phyloP scores from a whole-genome alignment of 495 filamentous ascomycete species.

The Podospora appendiculata region DNA sequence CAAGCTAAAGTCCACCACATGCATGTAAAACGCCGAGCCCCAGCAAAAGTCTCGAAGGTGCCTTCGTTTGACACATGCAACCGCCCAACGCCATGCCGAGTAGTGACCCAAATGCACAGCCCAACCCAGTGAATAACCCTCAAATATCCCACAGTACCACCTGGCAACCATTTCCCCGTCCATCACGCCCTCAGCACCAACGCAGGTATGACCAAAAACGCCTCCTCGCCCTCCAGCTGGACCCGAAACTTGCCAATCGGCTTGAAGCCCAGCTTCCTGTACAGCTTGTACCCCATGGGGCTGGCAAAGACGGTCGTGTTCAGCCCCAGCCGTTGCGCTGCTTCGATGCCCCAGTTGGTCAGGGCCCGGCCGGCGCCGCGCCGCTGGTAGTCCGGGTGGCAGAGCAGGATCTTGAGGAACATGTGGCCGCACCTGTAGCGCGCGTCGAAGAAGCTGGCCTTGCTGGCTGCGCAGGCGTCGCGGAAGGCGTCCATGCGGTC shows the following conservation, averaged over 20 bases:
- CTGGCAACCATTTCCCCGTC: no score
- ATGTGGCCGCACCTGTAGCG: constrained; percentile 13
- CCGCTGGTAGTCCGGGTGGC: constrained; percentile 39
- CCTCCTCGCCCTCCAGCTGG: constrained; percentile 18
- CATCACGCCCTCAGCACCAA: constrained; percentile 4
- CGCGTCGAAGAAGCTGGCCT: constrained; percentile 13
- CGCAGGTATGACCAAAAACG: constrained; percentile 19
- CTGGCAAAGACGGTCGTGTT: constrained; percentile 21
- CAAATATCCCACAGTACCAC: no score
- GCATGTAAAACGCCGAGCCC: no score
- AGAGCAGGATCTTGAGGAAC: constrained; percentile 42
- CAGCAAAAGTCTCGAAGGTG: no score
- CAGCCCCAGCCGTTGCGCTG: constrained; percentile 7
- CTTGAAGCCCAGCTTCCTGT: constrained; percentile 19
- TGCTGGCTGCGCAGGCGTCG: constrained; percentile 6
- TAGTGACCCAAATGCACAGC: no score
- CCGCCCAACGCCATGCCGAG: no score
- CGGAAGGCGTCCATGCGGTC: constrained; percentile 17
- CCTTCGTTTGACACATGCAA: no score
- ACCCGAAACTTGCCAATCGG: constrained; percentile 19
- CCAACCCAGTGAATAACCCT: no score
- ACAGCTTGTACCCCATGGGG: constrained; percentile 19
- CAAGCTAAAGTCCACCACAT: no score
- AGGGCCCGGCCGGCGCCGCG: constrained; percentile 44
- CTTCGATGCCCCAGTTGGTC: constrained; percentile 40